Percentiles rank a stretch among this genome's conserved stretches.
phyloP scores from a whole-genome alignment of 495 filamentous ascomycete genomes.

The Bathelium albidoporum region DNA sequence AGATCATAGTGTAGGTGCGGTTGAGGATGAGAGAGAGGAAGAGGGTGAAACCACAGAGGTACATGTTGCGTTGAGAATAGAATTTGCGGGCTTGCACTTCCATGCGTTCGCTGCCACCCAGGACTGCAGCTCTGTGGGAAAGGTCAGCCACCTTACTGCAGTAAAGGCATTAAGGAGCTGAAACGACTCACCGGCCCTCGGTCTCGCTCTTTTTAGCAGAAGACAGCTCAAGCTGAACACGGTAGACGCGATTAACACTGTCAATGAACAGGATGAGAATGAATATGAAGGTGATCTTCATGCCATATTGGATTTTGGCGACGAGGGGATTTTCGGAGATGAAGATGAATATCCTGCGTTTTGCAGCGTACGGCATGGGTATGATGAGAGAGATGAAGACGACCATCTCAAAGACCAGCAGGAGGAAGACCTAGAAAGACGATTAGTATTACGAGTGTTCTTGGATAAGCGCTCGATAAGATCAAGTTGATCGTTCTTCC shows the following conservation, averaged over 20 bases:
- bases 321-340: conserved; percentile 79
- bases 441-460: neutral
- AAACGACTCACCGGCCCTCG: conserved; percentile 34
- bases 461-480: neutral
- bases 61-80: conserved; percentile 99
- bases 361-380: conserved; percentile 76
- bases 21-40: conserved; percentile 98
- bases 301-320: conserved; percentile 70
- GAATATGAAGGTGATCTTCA: conserved; percentile 97
- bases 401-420: conserved; percentile 86
- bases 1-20: conserved; percentile 96
- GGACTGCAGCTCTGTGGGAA: conserved; percentile 42
- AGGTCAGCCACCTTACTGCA: neutral
- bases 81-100: conserved; percentile 99
- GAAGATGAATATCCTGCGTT: conserved; percentile 84
- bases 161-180: conserved; percentile 16
- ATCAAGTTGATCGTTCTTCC: too few relatives aligned
- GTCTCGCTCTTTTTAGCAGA: conserved; percentile 45
- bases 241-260: conserved; percentile 96
- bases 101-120: conserved; percentile 84
- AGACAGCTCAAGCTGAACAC: conserved; percentile 81
- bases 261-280: conserved; percentile 97
- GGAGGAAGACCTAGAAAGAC: conserved; percentile 67
- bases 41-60: conserved; percentile 97
- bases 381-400: conserved; percentile 88